Evolutionary conservation across 441 rosid genomes (phyloP).

Genomic region (Erodium texanum): DNA sequence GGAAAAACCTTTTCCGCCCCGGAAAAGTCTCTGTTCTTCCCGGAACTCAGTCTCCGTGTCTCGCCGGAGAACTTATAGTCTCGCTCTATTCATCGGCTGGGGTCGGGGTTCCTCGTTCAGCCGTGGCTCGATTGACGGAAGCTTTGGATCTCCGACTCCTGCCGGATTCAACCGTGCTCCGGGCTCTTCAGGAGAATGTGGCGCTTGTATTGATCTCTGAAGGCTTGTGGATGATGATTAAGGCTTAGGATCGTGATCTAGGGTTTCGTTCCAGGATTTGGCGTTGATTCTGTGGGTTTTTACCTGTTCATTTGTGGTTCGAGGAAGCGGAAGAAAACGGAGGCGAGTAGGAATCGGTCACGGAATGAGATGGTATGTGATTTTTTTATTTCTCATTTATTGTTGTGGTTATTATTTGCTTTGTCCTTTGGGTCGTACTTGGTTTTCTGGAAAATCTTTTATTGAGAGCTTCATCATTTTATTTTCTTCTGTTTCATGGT

Average conservation of each 20-base stretch:
- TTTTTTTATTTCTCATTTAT: constrained; percentile 12
- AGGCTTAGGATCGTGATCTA: constrained; percentile 59
- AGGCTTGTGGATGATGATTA: constrained; percentile 24
- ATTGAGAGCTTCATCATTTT: constrained; percentile 15
- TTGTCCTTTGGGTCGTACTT: not conserved
- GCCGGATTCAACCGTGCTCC: constrained; percentile 28
- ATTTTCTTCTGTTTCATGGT: constrained; percentile 16
- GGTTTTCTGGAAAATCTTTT: constrained; percentile 6
- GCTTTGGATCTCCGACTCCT: constrained; percentile 58
- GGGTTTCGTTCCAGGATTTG: constrained; percentile 40
- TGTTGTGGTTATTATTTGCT: not conserved
- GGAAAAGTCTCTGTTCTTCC: constrained; percentile 18
- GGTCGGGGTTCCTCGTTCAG: constrained; percentile 8
- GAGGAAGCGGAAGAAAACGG: constrained; percentile 42
- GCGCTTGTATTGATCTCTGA: constrained; percentile 28
- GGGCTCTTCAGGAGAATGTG: constrained; percentile 61
- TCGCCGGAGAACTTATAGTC: not conserved
- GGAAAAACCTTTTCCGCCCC: constrained; percentile 19
- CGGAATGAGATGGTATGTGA: constrained; percentile 85
- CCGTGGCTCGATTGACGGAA: constrained; percentile 19
- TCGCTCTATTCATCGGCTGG: not conserved
- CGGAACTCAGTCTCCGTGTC: not conserved
- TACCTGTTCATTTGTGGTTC: constrained; percentile 17
- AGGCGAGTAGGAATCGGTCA: constrained; percentile 38
- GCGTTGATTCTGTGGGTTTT: constrained; percentile 19